Percentiles rank a stretch among this genome's conserved stretches.
These are phyloP conservation scores for Aspergillus tubingensis DNA, from an alignment of 2,329 filamentous ascomycete species.

Conservation along the genomic window DNA sequence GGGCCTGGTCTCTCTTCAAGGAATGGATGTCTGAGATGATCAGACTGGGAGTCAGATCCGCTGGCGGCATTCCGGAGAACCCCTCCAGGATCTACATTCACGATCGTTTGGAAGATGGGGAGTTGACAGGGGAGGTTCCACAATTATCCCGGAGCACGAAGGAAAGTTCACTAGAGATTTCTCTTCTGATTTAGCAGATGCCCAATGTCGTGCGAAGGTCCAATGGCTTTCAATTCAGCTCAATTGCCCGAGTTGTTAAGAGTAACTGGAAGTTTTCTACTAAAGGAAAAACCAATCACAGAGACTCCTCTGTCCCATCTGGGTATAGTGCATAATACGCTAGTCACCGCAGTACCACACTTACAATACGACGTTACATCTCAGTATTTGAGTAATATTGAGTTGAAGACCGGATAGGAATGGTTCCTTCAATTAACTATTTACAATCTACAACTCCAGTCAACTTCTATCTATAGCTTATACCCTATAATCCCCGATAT, in stretches of 20 bases:
- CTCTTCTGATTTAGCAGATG: background rate
- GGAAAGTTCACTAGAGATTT: background rate
- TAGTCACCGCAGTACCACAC: no score
- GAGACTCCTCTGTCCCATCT: no score
- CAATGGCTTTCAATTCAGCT: background rate
- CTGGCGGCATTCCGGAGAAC: conserved; percentile 27
- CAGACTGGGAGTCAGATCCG: conserved; percentile 12
- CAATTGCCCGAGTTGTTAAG: background rate
- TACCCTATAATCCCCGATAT: background rate
- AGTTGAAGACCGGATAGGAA: no score
- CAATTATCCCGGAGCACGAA: background rate
- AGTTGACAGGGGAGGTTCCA: conserved; percentile 3
- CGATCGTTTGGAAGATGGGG: conserved; percentile 11
- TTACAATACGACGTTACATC: no score
- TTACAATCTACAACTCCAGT: background rate
- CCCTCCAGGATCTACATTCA: conserved; percentile 27
- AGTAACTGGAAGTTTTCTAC: background rate
- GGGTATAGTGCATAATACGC: no score
- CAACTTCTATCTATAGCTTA: background rate
- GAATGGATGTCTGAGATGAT: conserved; percentile 42
- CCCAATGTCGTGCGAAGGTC: background rate
- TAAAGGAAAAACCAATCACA: no score
- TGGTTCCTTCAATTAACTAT: background rate
- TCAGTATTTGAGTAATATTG: no score
- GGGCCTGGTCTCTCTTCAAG: conserved; percentile 36